Conservation (phyloP, 2,329 filamentous ascomycete genomes). For the Aspergillus brasiliensis region DNA sequence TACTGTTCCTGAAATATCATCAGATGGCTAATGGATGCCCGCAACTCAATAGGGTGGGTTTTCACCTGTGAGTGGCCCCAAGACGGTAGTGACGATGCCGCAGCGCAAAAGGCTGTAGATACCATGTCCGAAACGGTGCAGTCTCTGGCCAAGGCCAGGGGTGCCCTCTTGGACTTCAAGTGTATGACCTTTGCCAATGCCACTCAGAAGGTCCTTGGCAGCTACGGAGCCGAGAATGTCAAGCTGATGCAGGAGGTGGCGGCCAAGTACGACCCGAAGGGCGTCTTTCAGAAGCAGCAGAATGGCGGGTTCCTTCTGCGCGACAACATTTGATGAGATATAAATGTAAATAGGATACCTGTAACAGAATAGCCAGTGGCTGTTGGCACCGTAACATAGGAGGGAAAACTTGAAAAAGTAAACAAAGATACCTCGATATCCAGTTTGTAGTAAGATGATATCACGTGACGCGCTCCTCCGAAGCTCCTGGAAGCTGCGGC, state of each 20-base stretch:
- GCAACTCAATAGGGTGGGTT: not conserved
- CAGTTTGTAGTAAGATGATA: not conserved
- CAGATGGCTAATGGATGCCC: not conserved
- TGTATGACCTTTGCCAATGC: not conserved
- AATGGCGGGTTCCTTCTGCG: not conserved
- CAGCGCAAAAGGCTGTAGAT: not conserved
- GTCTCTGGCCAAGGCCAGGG: not conserved
- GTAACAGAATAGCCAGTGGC: too few species aligned
- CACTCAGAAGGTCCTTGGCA: not conserved
- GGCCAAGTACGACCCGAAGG: constrained; percentile 2
- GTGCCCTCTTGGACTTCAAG: not conserved
- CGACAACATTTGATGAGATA: not conserved
- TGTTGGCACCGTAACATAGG: too few species aligned
- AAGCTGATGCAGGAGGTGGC: constrained; percentile 3
- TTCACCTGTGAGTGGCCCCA: not conserved
- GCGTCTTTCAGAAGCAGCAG: constrained; percentile 5
- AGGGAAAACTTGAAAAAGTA: not conserved
- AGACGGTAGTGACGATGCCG: not conserved
- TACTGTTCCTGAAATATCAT: not conserved
- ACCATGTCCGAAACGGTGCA: not conserved
- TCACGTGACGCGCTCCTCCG: constrained; percentile 13
- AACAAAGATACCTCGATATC: not conserved
- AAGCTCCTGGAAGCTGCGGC: constrained; percentile 22
- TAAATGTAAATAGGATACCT: too few species aligned
- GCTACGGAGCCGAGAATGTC: not conserved